phyloP scores from a whole-genome alignment of 148 eudicot species.

The Fallopia convolvulus region DNA sequence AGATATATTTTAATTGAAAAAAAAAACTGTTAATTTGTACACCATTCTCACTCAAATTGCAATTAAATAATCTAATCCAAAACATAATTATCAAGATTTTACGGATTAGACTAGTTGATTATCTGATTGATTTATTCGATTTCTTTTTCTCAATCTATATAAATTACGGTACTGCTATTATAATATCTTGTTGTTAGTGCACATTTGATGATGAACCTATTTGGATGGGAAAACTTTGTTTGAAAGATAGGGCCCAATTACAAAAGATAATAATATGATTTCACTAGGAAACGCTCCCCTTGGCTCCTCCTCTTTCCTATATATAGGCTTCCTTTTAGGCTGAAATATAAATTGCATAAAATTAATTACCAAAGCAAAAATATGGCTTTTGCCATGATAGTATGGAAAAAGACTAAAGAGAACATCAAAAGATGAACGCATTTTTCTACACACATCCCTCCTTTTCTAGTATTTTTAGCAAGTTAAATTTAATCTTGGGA shows the following conservation, averaged over 20 bases:
- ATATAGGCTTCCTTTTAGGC: constrained; percentile 5
- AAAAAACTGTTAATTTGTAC: not conserved
- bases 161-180: not conserved
- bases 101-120: not conserved
- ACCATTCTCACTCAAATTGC: not conserved
- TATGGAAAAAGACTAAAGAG: not conserved
- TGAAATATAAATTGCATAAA: not conserved
- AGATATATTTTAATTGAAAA: not conserved
- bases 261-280: not conserved
- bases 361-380: not conserved
- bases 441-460: not conserved
- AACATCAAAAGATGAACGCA: not conserved
- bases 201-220: not conserved
- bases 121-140: not conserved
- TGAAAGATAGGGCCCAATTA: not conserved
- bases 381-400: not conserved
- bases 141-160: not conserved
- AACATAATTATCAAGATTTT: not conserved
- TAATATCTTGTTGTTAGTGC: not conserved
- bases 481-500: not conserved
- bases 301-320: not conserved
- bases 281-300: constrained; percentile 1
- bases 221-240: not conserved
- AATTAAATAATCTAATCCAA: not conserved
- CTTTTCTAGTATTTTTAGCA: not conserved